Conservation (phyloP, 306 rosid species). For the Erythrophleum fordii region DNA sequence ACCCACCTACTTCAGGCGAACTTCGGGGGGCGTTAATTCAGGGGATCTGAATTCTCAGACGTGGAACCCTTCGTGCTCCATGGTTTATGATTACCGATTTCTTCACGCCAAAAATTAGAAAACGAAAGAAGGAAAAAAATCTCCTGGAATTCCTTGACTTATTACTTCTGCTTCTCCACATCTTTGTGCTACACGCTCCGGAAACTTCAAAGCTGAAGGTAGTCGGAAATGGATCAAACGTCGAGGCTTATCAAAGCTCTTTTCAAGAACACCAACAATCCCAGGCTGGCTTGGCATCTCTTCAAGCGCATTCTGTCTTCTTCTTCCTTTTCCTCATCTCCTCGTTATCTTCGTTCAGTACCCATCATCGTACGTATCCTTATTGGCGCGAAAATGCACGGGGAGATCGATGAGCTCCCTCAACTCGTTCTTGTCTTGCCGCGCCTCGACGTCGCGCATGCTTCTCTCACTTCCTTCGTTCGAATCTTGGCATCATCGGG, state of each 20-base stretch:
- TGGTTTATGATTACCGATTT: no score
- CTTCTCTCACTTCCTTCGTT: constrained; percentile 55
- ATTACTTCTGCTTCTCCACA: no score
- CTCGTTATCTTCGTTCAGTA: constrained; percentile 42
- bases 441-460: constrained; percentile 50
- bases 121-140: no score
- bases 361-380: constrained; percentile 68
- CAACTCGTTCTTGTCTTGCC: constrained; percentile 51
- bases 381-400: constrained; percentile 57
- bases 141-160: no score
- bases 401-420: constrained; percentile 60
- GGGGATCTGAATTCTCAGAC: no score
- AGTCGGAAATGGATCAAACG: constrained; percentile 47
- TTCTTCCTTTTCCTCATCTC: constrained; percentile 10
- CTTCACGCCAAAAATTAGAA: no score
- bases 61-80: no score
- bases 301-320: constrained; percentile 64
- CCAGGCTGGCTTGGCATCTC: constrained; percentile 81
- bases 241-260: constrained; percentile 50
- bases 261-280: constrained; percentile 59
- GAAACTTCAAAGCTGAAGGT: background rate
- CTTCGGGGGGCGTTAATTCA: no score
- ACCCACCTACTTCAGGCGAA: no score
- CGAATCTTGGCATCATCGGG: constrained; percentile 49
- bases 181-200: no score